Evolutionary conservation across 2,329 filamentous ascomycete species (phyloP).

Genomic region (Hypoxylon sp.): DNA sequence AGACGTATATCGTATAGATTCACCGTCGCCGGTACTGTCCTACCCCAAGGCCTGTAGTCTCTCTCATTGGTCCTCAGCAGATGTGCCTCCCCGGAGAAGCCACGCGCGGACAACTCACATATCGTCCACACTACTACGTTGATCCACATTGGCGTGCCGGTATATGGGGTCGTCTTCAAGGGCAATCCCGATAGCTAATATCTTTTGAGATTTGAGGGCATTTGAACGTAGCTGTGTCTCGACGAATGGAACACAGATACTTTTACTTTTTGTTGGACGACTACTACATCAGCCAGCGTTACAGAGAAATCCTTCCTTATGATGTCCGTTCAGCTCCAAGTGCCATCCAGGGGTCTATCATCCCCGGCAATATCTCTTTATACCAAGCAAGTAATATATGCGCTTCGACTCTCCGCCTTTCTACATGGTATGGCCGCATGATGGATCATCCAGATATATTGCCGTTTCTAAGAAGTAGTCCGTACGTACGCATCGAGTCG

Average conservation of each 20-base stretch:
- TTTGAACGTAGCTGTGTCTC: not conserved
- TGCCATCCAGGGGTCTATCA: not conserved
- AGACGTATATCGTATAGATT: not conserved
- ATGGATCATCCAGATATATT: constrained; percentile 1
- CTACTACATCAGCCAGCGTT: not conserved
- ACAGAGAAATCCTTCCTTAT: not conserved
- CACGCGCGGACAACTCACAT: constrained; percentile 2
- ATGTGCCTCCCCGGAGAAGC: not conserved
- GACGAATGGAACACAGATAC: not conserved
- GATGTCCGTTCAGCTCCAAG: not conserved
- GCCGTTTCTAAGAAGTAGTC: not conserved
- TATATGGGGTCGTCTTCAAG: constrained; percentile 17
- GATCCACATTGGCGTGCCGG: constrained; percentile 20
- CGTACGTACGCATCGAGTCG: not conserved
- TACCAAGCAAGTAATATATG: not conserved
- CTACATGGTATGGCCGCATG: not conserved
- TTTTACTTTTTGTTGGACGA: not conserved
- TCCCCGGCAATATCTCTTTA: not conserved
- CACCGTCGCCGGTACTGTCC: not conserved
- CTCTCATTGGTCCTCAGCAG: not conserved
- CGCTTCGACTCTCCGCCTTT: not conserved
- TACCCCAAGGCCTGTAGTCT: not conserved
- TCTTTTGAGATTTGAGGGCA: not conserved
- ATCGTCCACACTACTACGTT: constrained; percentile 21
- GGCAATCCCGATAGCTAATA: constrained; percentile 7